Evolutionary conservation across 2,329 filamentous ascomycete genomes (phyloP), one percentile per base, ranked within the genome.

Genomic region (Exophiala phaeomuriformis): DNA sequence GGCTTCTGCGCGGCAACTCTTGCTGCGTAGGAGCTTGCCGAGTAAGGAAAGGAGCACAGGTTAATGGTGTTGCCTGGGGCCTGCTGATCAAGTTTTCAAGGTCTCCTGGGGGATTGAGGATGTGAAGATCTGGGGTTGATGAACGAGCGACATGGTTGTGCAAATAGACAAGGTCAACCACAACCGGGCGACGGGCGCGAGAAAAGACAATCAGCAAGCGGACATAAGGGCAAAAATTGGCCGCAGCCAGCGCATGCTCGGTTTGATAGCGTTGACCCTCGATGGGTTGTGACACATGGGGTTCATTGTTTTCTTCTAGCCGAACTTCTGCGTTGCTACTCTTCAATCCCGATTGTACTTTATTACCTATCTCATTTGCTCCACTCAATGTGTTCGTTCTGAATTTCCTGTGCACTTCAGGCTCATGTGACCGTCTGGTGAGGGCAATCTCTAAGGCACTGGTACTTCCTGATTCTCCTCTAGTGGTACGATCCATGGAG

Each of bases 261-360:
- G 50, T 31, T 28, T 28, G 19, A 19, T 19, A 7, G 33, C 33
- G 39, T 28, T 41, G 39, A 41, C 12, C 4, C 39, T 41, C 39
- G 39, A 41, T 41, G 12, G 39, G 39, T 41, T 47, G 42, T 29
- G 45, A 45, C 46, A 53, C 44, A 50, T 35, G 49, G 56, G 52
- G 49, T 52, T 58, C 44, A 52, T 50, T 46, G 52, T 45, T 52
- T 47, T 57, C 43, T 47, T 35, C 50, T 40, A 10, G 12, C 35
- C 37, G 35, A 32, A 47, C 39, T 28, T 37, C 44, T 53, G 47
- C 49, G 44, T 51, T 42, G 52, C 51, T 47, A 43, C 48, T 47
- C 47, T 44, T 49, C 45, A 49, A 56, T 68, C 68, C 67, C 69
- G 68, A 67, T 71, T 73, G 71, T 74, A 74, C 66, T 73, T 72